Base-by-base conservation (phyloP, 148 eudicot genomes). In the Cornus controversa region DNA sequence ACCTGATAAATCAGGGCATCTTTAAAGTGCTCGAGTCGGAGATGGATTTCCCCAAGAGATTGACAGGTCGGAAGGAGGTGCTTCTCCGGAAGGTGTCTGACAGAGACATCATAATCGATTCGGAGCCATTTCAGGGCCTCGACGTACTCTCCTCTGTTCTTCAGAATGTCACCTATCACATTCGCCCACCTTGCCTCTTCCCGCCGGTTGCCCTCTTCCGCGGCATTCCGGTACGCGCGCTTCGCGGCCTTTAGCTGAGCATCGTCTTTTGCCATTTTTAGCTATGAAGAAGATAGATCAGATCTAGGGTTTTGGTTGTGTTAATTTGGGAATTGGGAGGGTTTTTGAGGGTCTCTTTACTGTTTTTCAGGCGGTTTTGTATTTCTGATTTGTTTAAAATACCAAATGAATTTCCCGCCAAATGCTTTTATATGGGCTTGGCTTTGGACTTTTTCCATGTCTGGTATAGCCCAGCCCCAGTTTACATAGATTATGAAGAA, bases 181-280 rank as follows among this genome's bases (percentile, higher is more conserved):
- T 96, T 96, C n/a, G 99, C 97, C 98, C 98, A 96, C 54, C 95
- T 81, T 31, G 99, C 99, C 80, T 96, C 93, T 80, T 96, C 99
- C 83, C 79, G 84, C 3, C 87, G 85, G 69, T 92, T 92, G 6
- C 97, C 98, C 26, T 82, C 86, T 53, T 71, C 89, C 36, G 60
- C 66, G 16, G 98, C 98, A 31, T 72, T 83, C 73, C 83, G 71
- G 80, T 89, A 90, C 15, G 95, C 86, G 22, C 79, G 80, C 80
- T 89, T 93, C 24, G 99, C 98, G 20, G 76, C 79, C 7, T 37
- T 66, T 8, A 93, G 82, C 34, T 85, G 88, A 25, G 80, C 68
- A 3, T 88, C 92, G 64, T 86, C 87, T 73, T 78, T 87, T 50
- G 54, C 77, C 94, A 85, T 89, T 42, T 40, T 6, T 16, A 36